Conservation (phyloP, 2,329 filamentous ascomycete genomes). For the Phaeosphaeriaceae sp. region DNA sequence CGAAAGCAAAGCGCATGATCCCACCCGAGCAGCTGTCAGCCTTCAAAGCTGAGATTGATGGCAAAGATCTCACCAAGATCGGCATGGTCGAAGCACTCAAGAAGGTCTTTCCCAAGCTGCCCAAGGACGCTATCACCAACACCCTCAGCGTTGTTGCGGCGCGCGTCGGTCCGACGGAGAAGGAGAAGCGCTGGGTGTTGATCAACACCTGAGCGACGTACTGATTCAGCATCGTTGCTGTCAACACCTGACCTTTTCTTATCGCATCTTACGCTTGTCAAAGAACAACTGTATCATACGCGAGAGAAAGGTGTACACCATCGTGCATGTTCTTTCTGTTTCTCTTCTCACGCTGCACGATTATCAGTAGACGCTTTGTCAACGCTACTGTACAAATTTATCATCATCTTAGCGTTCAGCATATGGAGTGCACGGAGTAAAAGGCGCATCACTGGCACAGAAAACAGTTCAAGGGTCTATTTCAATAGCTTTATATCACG, state of each 20-base stretch:
- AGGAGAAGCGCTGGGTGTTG: constrained; percentile 69
- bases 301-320: too few species aligned
- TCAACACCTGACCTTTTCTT: not conserved
- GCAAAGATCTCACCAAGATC: constrained; percentile 75
- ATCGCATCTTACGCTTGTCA: not conserved
- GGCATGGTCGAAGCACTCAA: constrained; percentile 79
- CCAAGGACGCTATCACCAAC: constrained; percentile 74
- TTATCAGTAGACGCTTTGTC: not conserved
- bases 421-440: not conserved
- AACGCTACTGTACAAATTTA: not conserved
- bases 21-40: constrained; percentile 67
- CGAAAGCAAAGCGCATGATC: constrained; percentile 58
- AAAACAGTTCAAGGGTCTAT: not conserved
- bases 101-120: constrained; percentile 74
- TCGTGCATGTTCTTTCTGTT: too few species aligned
- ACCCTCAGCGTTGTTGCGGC: constrained; percentile 73
- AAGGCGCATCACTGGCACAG: not conserved
- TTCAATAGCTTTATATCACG: not conserved
- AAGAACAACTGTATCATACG: not conserved
- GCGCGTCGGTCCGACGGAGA: constrained; percentile 67
- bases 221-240: not conserved
- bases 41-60: constrained; percentile 75
- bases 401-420: constrained; percentile 6
- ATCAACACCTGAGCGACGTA: constrained; percentile 23
- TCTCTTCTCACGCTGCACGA: too few species aligned